Evolutionary conservation across 345 rosid genomes (phyloP).

Genomic region (Salix udensis): DNA sequence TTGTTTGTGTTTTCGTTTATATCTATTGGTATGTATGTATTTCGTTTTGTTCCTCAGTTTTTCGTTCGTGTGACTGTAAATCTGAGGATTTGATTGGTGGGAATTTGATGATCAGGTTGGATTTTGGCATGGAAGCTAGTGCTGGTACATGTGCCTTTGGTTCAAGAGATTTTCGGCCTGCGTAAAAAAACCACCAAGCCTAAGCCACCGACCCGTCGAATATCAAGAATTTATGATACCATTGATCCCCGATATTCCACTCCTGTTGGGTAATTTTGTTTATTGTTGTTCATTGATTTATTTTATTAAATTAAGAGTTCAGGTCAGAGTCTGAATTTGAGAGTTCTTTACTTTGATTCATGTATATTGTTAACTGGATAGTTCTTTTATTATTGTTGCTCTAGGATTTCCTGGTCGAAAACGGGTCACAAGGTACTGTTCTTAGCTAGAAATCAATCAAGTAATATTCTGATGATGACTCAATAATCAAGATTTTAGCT

Average conservation of each 20-base stretch:
- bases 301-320: neutral
- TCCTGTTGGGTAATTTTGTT: neutral
- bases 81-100: neutral
- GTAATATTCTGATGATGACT: neutral
- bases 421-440: neutral
- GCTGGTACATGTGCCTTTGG: slow-evolving; percentile 76
- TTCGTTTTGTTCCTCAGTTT: neutral
- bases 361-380: neutral
- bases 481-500: neutral
- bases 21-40: slow-evolving; percentile 4
- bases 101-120: slow-evolving; percentile 54
- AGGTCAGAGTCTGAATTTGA: neutral
- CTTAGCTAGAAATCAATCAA: neutral
- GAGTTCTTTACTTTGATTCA: neutral
- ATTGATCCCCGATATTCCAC: neutral
- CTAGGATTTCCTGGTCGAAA: too few relatives aligned
- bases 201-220: slow-evolving; percentile 46
- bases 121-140: slow-evolving; percentile 82
- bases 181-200: slow-evolving; percentile 48
- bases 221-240: slow-evolving; percentile 48
- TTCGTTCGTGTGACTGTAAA: neutral
- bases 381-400: neutral
- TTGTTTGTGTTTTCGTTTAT: slow-evolving; percentile 9
- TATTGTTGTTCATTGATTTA: neutral
- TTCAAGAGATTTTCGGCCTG: slow-evolving; percentile 80